phyloP scores from a whole-genome alignment of 1,284 basidiomycete species.

The Papiliotrema laurentii region DNA sequence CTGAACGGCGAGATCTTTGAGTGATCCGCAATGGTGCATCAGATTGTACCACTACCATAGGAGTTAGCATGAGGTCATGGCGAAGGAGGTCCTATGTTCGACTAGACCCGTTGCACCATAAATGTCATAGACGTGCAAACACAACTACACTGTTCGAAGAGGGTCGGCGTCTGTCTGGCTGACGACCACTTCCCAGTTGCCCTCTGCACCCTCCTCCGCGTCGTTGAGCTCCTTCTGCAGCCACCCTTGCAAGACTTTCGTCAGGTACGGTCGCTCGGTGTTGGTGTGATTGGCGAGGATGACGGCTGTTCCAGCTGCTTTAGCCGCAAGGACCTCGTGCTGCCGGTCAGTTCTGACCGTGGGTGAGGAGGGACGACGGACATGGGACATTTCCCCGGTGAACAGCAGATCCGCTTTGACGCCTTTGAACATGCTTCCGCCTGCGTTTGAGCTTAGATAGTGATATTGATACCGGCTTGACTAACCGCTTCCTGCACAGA shows the following conservation, averaged over 20 bases:
- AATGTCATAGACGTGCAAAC: too few relatives aligned
- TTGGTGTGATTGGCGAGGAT: conserved; percentile 82
- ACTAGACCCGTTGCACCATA: too few relatives aligned
- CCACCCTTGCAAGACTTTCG: conserved; percentile 58
- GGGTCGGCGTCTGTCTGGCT: conserved; percentile 41
- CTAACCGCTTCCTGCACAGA: conserved; percentile 75
- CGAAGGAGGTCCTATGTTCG: too few relatives aligned
- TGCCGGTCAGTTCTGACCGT: conserved; percentile 34
- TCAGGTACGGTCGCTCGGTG: conserved; percentile 81
- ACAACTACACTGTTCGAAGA: too few relatives aligned
- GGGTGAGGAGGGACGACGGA: conserved; percentile 44
- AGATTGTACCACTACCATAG: too few relatives aligned
- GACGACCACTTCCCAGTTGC: conserved; percentile 41
- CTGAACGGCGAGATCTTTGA: conserved; percentile 77
- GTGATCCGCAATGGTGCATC: too few relatives aligned
- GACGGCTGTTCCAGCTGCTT: conserved; percentile 67
- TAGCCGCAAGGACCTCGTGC: conserved; percentile 76
- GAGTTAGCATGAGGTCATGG: too few relatives aligned
- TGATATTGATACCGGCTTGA: not conserved
- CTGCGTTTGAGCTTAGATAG: conserved; percentile 1
- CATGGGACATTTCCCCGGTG: conserved; percentile 89
- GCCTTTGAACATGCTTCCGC: conserved; percentile 63
- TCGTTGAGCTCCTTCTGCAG: conserved; percentile 55
- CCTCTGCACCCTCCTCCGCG: conserved; percentile 20
- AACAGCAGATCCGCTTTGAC: conserved; percentile 73